Evolutionary conservation across 2,329 filamentous ascomycete genomes (phyloP), one percentile per base, ranked within the genome.

Genomic region (Daldinia sp.): DNA sequence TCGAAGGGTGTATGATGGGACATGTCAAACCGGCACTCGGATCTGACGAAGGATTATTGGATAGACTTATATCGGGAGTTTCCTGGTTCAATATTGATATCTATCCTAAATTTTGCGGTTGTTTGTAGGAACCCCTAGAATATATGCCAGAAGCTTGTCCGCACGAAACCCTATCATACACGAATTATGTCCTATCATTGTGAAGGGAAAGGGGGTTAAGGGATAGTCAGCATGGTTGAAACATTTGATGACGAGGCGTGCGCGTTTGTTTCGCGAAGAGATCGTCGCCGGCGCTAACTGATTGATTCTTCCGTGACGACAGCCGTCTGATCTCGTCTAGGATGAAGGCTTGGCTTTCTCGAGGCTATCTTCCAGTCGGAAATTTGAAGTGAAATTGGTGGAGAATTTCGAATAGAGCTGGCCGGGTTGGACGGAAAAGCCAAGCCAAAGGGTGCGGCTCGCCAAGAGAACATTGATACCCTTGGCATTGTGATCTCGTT

Each of bases 401-500:
- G 57, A 57, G 55, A 62, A 62, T 42, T 53, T 9, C 20, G 41
- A 41, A 41, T 30, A 58, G 48, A 53, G 53, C 28, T n/a, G 35
- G 48, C 37, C 33, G 33, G 35, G 53, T 20, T n/a, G 35, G 48
- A 42, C 33, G 33, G 35, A 48, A 33, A 18, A 33, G 64, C 60
- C 58, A 65, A 60, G 64, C 60, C 44, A 60, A 58, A 28, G n/a
- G 55, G 26, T 62, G 68, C 61, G 68, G 58, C 59, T 58, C 59
- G 68, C 68, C 68, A 70, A 70, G 68, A 63, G 50, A 10, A 48
- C 26, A 48, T 63, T 68, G 68, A 68, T 68, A 65, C 68, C 35
- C 68, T 70, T 68, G 68, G 68, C 68, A 60, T 68, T 68, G 35
- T 26, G 42, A 65, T 70, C 62, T 70, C 28, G 68, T 70, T 70